Base-by-base conservation (phyloP, 768 basidiomycete species). In the Pholiota molesta region DNA sequence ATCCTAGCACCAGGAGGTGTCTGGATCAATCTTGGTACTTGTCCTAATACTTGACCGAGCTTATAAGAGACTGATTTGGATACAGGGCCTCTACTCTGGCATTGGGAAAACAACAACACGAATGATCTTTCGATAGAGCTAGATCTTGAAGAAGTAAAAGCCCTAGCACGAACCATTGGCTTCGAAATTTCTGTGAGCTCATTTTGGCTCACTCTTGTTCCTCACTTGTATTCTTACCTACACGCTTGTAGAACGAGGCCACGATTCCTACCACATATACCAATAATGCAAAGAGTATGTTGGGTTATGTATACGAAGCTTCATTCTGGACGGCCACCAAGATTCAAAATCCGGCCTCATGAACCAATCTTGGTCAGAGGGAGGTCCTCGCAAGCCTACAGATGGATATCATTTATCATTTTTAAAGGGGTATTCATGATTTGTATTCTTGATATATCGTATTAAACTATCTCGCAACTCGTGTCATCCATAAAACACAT, bases 21-120 rank as follows among this genome's bases (percentile, higher is more conserved):
- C 6, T 97, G 95, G 95, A 89, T 97, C 64, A 98, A 98, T 71
- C 77, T 95, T 9, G 71, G 68, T 70, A 47, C 42, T 54, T 59
- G 40, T 16, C 17, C 45, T 52, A 56, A 47, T 40, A 45, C 52
- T 29, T 35, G 11, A 35, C 13, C 19, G 29, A 49, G 5, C 26
- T 54, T 1, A 2, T 39, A 52, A 17, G 35, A 31, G 21, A 52
- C 47, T 62, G 31, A 35, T 13, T 35, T 11, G 54, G 19, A 5
- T 6, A 21, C 40, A 90, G 95, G 96, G 2, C 97, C 97, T 0
- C 77, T 97, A 1, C 76, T 98, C n/a, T 99, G 97, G 96, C 97
- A 99, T 72, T 98, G 89, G 74, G 96, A 98, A 70, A 96, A 97
- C 74, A 95, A 93, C 70, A 81, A 73, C 58, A 85, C 86, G 44